These are phyloP conservation scores for Talaromyces sp. DNA, from an alignment of 2,329 filamentous ascomycete species.

Conservation along the genomic window DNA sequence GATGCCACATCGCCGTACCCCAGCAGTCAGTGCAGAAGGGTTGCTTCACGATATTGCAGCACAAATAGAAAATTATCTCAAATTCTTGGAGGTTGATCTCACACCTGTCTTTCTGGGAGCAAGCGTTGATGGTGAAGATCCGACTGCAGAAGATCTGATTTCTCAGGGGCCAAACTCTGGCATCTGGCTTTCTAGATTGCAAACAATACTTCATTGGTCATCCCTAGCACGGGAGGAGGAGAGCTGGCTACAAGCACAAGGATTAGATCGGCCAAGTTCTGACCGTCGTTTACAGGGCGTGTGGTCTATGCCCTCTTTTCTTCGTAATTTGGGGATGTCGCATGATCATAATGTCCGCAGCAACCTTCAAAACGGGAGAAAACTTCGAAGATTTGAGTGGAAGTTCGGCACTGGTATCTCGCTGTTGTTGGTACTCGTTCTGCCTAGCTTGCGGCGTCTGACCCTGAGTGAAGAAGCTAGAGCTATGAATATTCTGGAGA, in stretches of 20 bases:
- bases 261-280: not conserved
- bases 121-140: not conserved
- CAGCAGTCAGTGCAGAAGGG: slow-evolving; percentile 7
- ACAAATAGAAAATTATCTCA: slow-evolving; percentile 5
- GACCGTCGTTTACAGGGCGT: slow-evolving; percentile 4
- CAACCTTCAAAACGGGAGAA: slow-evolving; percentile 9
- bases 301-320: slow-evolving; percentile 13
- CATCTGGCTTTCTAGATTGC: slow-evolving; percentile 5
- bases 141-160: not conserved
- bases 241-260: slow-evolving; percentile 8
- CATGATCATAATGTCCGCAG: slow-evolving; percentile 5
- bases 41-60: slow-evolving; percentile 8
- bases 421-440: slow-evolving; percentile 3
- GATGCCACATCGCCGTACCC: slow-evolving; percentile 10
- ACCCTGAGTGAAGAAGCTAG: slow-evolving; percentile 9
- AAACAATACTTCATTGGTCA: slow-evolving; percentile 6
- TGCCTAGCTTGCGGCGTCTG: slow-evolving; percentile 11
- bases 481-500: slow-evolving; percentile 1
- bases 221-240: slow-evolving; percentile 12
- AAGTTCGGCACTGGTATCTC: slow-evolving; percentile 7
- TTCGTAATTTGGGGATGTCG: slow-evolving; percentile 8
- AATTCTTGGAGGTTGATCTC: slow-evolving; percentile 9
- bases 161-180: not conserved
- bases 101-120: slow-evolving; percentile 5
- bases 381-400: slow-evolving; percentile 9